Percentiles rank a stretch among this genome's conserved stretches.
Conservation (phyloP, 345 rosid species). For the Citrus sp. region DNA sequence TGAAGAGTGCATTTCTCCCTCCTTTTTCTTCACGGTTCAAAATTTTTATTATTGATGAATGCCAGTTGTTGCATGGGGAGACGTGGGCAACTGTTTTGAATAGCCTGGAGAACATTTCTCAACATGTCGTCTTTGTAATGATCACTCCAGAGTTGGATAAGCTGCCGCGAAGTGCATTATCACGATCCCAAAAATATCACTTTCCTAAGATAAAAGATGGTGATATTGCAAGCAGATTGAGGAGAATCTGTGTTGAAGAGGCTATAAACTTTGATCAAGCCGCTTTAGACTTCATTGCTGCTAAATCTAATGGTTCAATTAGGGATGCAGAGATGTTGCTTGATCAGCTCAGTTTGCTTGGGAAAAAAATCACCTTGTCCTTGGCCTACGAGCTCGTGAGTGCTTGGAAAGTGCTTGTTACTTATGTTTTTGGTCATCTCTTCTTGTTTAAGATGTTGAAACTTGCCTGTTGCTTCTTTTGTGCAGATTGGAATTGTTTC, state of each 20-base stretch:
- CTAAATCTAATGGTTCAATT: slow-evolving; percentile 92
- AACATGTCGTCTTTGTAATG: slow-evolving; percentile 66
- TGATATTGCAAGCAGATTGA: slow-evolving; percentile 62
- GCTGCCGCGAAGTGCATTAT: slow-evolving; percentile 70
- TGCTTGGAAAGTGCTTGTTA: slow-evolving; percentile 16
- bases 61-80: slow-evolving; percentile 73
- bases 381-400: slow-evolving; percentile 87
- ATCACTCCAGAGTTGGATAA: slow-evolving; percentile 80
- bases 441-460: slow-evolving; percentile 6
- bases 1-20: slow-evolving; percentile 61
- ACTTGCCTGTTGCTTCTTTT: slow-evolving; percentile 2
- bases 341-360: slow-evolving; percentile 89
- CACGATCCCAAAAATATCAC: slow-evolving; percentile 77
- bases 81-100: slow-evolving; percentile 72
- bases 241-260: slow-evolving; percentile 66
- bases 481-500: slow-evolving; percentile 89
- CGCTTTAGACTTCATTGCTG: slow-evolving; percentile 83
- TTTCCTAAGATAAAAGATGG: slow-evolving; percentile 68
- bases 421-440: neutral
- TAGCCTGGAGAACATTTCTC: slow-evolving; percentile 64
- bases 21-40: slow-evolving; percentile 75
- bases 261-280: slow-evolving; percentile 65
- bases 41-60: slow-evolving; percentile 80
- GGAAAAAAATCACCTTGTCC: slow-evolving; percentile 72
- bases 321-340: slow-evolving; percentile 96